These are phyloP conservation scores for Begonia masoniana DNA, from an alignment of 306 rosid genomes.

Conservation along the genomic window DNA sequence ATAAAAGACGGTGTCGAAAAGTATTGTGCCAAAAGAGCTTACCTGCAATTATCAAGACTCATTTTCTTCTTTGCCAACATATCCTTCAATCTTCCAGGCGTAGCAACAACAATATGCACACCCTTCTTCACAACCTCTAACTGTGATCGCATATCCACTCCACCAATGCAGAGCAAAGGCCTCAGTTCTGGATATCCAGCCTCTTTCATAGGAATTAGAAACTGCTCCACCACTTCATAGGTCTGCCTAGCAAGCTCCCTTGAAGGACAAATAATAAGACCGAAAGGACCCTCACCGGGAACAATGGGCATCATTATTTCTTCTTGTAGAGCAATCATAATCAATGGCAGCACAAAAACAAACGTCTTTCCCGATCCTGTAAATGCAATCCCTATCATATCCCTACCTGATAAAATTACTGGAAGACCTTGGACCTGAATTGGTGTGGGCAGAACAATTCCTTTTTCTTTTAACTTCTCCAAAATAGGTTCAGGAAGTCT, in stretches of 20 bases:
- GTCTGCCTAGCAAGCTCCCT: conserved; percentile 96
- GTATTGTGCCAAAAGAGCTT: neutral
- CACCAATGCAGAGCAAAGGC: conserved; percentile 92
- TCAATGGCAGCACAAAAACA: conserved; percentile 86
- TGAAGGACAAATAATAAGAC: conserved; percentile 71
- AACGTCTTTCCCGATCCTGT: conserved; percentile 88
- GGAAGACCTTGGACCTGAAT: conserved; percentile 96
- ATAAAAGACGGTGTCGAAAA: neutral
- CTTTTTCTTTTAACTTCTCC: conserved; percentile 64
- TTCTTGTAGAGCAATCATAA: conserved; percentile 87
- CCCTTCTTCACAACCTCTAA: conserved; percentile 79
- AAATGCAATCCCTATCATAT: conserved; percentile 95
- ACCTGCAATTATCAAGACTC: conserved; percentile 81
- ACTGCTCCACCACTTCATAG: conserved; percentile 74
- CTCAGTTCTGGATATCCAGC: conserved; percentile 85
- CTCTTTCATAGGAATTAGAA: conserved; percentile 59
- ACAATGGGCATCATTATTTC: conserved; percentile 87
- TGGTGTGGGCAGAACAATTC: conserved; percentile 90
- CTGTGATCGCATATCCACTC: conserved; percentile 83
- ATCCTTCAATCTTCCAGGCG: conserved; percentile 93
- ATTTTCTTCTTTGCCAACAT: conserved; percentile 90
- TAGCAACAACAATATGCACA: conserved; percentile 94
- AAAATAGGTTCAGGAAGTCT: conserved; percentile 78
- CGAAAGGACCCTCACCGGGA: conserved; percentile 91
- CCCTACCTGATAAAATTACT: conserved; percentile 73